Conservation (phyloP, 164 flowering plant species). For the Litsea cubeba region DNA sequence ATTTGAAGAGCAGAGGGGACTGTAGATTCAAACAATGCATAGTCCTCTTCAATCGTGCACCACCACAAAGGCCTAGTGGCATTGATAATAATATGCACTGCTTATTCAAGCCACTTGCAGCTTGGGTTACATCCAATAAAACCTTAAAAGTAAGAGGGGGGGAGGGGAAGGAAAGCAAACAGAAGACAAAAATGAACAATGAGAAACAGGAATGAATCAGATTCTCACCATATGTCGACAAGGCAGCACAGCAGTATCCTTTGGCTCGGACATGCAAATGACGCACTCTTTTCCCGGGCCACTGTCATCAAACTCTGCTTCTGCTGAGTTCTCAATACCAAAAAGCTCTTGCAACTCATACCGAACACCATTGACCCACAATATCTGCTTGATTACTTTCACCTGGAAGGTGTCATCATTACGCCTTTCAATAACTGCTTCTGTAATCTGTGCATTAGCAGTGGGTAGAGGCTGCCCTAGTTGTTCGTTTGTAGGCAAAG, state of each 20-base stretch:
- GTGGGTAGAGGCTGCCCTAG: slow-evolving; percentile 22
- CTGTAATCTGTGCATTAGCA: slow-evolving; percentile 70
- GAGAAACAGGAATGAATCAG: slow-evolving; percentile 9
- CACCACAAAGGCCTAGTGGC: neutral
- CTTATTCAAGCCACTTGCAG: neutral
- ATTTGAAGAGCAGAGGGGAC: neutral
- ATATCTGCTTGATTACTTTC: slow-evolving; percentile 64
- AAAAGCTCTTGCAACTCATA: slow-evolving; percentile 84
- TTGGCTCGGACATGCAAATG: slow-evolving; percentile 91
- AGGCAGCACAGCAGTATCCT: slow-evolving; percentile 83
- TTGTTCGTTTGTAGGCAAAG: slow-evolving; percentile 23
- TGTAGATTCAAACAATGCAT: neutral
- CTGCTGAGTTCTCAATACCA: slow-evolving; percentile 62
- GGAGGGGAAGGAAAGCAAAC: no score
- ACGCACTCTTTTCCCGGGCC: slow-evolving; percentile 76
- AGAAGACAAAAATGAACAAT: neutral
- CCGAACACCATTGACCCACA: slow-evolving; percentile 69
- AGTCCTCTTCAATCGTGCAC: neutral
- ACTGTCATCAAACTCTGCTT: slow-evolving; percentile 37
- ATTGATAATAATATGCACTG: neutral
- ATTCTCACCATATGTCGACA: slow-evolving; percentile 84
- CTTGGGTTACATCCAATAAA: no score
- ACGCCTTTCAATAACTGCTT: slow-evolving; percentile 64
- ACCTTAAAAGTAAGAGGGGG: no score
- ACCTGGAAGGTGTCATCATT: slow-evolving; percentile 45